Percentiles rank a stretch among this genome's conserved stretches.
These are phyloP conservation scores for Colletotrichum theobromicola DNA, from an alignment of 2,329 filamentous ascomycete species.

Conservation along the genomic window DNA sequence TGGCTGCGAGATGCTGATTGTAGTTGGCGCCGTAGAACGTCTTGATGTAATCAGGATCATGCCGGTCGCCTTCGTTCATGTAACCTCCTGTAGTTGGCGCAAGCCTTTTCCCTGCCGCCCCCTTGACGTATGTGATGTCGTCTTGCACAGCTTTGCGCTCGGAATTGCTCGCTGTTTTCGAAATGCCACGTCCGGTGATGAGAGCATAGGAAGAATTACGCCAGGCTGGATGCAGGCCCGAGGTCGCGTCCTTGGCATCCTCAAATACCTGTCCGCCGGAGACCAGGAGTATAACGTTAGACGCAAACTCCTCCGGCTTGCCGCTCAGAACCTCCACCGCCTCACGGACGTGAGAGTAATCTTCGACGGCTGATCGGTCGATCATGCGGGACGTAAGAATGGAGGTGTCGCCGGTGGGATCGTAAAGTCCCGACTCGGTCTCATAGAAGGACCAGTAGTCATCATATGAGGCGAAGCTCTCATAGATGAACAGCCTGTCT, in stretches of 20 bases:
- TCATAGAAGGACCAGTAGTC: slow-evolving; percentile 36
- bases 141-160: slow-evolving; percentile 25
- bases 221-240: slow-evolving; percentile 28
- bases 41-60: slow-evolving; percentile 35
- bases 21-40: slow-evolving; percentile 41
- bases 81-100: slow-evolving; percentile 46
- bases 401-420: slow-evolving; percentile 26
- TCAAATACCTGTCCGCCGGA: slow-evolving; percentile 33
- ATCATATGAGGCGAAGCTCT: slow-evolving; percentile 26
- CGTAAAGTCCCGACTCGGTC: slow-evolving; percentile 26
- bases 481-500: slow-evolving; percentile 25
- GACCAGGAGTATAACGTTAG: slow-evolving; percentile 31
- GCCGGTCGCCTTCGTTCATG: slow-evolving; percentile 45
- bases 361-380: slow-evolving; percentile 24
- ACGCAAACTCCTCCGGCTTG: slow-evolving; percentile 23
- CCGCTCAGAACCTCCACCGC: slow-evolving; percentile 31
- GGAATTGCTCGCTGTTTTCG: slow-evolving; percentile 21
- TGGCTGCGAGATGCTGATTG: slow-evolving; percentile 31
- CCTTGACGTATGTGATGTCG: slow-evolving; percentile 33
- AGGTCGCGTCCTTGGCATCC: slow-evolving; percentile 26
- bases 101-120: slow-evolving; percentile 34
- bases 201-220: neutral
- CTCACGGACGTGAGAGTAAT: slow-evolving; percentile 23
- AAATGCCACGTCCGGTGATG: slow-evolving; percentile 23
- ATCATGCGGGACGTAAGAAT: slow-evolving; percentile 32